Conservation (phyloP, 305 asterid species). For the Fraxinus ornus region DNA sequence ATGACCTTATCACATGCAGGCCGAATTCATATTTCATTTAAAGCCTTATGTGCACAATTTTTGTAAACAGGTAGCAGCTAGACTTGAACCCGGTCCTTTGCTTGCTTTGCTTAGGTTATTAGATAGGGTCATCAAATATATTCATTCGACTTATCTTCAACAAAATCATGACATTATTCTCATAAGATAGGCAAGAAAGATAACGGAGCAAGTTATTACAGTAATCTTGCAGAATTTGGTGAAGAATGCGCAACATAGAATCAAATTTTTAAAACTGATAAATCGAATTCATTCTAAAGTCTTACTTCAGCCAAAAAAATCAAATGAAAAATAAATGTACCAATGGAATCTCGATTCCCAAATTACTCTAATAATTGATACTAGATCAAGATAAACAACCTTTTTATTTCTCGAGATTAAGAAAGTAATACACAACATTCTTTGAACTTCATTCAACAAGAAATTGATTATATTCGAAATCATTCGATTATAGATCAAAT, state of each 20-base stretch:
- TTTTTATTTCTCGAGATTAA: neutral
- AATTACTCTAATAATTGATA: neutral
- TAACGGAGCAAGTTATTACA: neutral
- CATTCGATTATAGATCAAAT: neutral
- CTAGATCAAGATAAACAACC: slow-evolving; percentile 12
- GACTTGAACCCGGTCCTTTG: neutral
- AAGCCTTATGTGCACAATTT: neutral
- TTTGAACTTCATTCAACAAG: neutral
- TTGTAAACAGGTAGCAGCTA: neutral
- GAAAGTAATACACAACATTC: slow-evolving; percentile 3
- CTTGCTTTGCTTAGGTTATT: neutral
- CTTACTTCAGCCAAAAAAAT: neutral
- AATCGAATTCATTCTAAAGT: neutral
- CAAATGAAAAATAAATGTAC: neutral
- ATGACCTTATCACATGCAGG: neutral
- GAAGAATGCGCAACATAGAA: neutral
- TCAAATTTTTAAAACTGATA: neutral
- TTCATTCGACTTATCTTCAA: neutral
- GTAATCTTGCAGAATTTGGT: neutral
- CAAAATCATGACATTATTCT: neutral
- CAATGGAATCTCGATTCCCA: neutral
- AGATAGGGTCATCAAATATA: neutral
- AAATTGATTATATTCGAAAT: neutral
- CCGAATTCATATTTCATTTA: neutral
- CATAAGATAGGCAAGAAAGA: neutral